These are phyloP conservation scores for Colletotrichum lupini DNA, from an alignment of 2,329 filamentous ascomycete species.

Conservation along the genomic window DNA sequence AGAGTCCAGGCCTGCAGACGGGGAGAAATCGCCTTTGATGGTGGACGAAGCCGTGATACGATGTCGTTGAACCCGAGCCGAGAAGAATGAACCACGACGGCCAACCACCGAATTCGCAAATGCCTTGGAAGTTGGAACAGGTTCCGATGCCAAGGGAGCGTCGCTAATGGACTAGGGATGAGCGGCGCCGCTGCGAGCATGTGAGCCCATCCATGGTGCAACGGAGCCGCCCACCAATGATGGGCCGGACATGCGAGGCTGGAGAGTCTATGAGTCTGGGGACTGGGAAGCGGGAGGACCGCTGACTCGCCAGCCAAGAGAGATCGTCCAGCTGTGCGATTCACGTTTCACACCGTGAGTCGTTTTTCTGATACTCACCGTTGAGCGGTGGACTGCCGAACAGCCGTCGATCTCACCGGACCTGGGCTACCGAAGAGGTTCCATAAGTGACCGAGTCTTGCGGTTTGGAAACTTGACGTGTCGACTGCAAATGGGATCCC, in stretches of 20 bases:
- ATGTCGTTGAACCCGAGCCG: not conserved
- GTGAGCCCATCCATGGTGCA: conserved; percentile 27
- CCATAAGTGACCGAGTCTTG: not conserved
- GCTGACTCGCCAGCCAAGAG: conserved; percentile 33
- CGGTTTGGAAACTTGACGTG: conserved; percentile 1
- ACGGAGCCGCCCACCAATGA: conserved; percentile 15
- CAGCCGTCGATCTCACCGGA: conserved; percentile 27
- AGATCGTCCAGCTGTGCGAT: conserved; percentile 30
- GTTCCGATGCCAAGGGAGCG: conserved; percentile 11
- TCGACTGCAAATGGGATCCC: conserved; percentile 17
- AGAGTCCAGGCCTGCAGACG: conserved; percentile 1
- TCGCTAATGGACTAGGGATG: not conserved
- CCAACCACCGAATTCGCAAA: conserved; percentile 3
- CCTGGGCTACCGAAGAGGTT: conserved; percentile 1
- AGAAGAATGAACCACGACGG: conserved; percentile 1
- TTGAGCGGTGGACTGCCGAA: conserved; percentile 28
- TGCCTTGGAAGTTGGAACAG: not conserved
- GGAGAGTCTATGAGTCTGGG: conserved; percentile 12
- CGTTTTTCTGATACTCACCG: conserved; percentile 12
- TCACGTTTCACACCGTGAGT: conserved; percentile 27
- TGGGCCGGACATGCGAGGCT: conserved; percentile 26
- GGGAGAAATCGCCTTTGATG: not conserved
- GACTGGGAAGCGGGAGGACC: conserved; percentile 11
- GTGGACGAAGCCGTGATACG: not conserved
- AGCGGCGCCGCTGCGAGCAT: conserved; percentile 30